Evolutionary conservation across 371 early-diverging fungal species (phyloP), one percentile per base, ranked within the genome.

Genomic region (Blastocladiella emersonii): DNA sequence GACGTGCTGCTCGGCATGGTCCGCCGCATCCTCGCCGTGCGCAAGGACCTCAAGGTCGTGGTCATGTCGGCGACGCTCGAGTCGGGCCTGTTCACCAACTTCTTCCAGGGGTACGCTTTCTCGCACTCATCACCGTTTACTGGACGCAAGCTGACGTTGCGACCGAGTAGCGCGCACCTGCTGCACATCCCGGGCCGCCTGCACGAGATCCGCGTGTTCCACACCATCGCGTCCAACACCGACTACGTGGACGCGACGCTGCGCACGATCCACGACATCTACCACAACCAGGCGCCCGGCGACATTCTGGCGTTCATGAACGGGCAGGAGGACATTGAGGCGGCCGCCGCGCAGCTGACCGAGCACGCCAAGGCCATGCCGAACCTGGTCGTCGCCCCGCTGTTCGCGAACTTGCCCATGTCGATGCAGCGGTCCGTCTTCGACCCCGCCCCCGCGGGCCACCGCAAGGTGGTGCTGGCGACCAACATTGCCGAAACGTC

Each of bases 61-160:
- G 83, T 98, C 64, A 99, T 98, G 98, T 91, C 90, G 71, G 99
- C 99, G 19, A 98, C 99, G 0, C 72, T 97, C 59, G 91, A 98
- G 71, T 90, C 94, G 3, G 90, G 91, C 62, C 82, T 86, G 62
- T 95, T 98, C 65, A 85, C 91, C 2, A 80, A 78, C 67, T 75
- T 56, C 23, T 69, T 64, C 45, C 12, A n/a, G 2, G 65, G 44
- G 34, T 57, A 35, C 56, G 25, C 34, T 19, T 67, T 23, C 66
- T 34, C 13, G 43, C 35, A 2, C 19, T 23, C n/a, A 23, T 48
- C n/a, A 23, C 34, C 5, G 45, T 10, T 25, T 6, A 2, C 19
- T n/a, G n/a, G n/a, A n/a, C n/a, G n/a, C n/a, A n/a, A n/a, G n/a
- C n/a, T n/a, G n/a, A n/a, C n/a, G n/a, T n/a, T n/a, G n/a, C n/a